Percentiles rank a stretch among this genome's conserved stretches.
Conservation (phyloP, 192 early-diverging fungal genomes). For the Coemansia sp. region DNA sequence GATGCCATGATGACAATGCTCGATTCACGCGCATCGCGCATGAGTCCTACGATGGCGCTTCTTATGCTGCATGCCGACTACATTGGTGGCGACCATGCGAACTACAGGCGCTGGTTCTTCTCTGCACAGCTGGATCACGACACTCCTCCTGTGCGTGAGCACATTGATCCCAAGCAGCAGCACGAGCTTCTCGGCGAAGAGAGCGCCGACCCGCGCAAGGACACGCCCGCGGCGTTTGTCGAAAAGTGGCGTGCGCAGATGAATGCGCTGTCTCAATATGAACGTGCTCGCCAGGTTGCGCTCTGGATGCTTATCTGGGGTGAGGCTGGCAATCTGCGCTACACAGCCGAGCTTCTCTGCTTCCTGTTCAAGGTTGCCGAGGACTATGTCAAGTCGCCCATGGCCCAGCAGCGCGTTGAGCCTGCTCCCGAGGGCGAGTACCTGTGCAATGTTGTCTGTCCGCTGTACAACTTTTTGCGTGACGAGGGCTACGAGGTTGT, state of each 20-base stretch:
- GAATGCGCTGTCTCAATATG: slow-evolving; percentile 69
- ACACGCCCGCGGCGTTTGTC: slow-evolving; percentile 56
- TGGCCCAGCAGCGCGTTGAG: slow-evolving; percentile 56
- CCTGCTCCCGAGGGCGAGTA: slow-evolving; percentile 68
- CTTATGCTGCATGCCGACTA: slow-evolving; percentile 76
- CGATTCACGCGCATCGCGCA: slow-evolving; percentile 74
- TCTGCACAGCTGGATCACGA: slow-evolving; percentile 67
- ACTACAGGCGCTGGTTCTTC: slow-evolving; percentile 85
- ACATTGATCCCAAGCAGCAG: slow-evolving; percentile 55
- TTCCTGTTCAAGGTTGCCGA: slow-evolving; percentile 76
- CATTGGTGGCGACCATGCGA: slow-evolving; percentile 77
- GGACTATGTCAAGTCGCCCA: slow-evolving; percentile 56
- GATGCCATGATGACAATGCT: slow-evolving; percentile 78
- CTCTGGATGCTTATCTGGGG: slow-evolving; percentile 80
- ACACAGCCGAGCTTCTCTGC: slow-evolving; percentile 73
- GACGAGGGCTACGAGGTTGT: slow-evolving; percentile 72
- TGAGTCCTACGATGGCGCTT: slow-evolving; percentile 69
- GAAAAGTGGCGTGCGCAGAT: slow-evolving; percentile 71
- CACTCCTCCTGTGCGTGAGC: slow-evolving; percentile 53
- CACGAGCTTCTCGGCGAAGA: slow-evolving; percentile 53
- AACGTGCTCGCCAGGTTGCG: slow-evolving; percentile 69
- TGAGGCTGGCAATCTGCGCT: slow-evolving; percentile 73
- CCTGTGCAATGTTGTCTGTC: slow-evolving; percentile 66
- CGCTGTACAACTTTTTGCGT: slow-evolving; percentile 72
- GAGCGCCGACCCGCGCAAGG: slow-evolving; percentile 32